Evolutionary conservation across 176 grass and related monocot species (phyloP).

Genomic region (Hsuehochloa calcarea): DNA sequence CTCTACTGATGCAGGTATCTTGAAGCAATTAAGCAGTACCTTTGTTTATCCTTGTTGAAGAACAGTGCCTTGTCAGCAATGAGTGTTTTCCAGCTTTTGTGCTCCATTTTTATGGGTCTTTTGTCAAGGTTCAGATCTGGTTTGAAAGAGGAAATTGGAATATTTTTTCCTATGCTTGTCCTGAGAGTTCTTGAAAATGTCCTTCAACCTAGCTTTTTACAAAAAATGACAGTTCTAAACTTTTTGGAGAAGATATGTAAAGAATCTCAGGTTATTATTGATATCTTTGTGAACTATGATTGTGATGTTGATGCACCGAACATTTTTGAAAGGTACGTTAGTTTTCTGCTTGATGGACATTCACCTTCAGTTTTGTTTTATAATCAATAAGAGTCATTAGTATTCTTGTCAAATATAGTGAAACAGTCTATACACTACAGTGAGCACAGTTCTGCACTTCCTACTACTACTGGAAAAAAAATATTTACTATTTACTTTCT

Average conservation of each 20-base stretch:
- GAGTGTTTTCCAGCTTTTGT: conserved; percentile 93
- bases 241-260: conserved; percentile 84
- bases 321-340: conserved; percentile 88
- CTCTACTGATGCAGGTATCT: conserved; percentile 69
- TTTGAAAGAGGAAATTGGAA: conserved; percentile 96
- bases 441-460: conserved; percentile 8
- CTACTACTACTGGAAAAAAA: background rate
- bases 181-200: conserved; percentile 94
- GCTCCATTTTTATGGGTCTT: conserved; percentile 85
- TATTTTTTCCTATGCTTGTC: conserved; percentile 99
- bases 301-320: conserved; percentile 97
- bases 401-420: conserved; percentile 12
- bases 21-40: conserved; percentile 90
- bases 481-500: conserved; percentile 17
- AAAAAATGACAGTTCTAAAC: conserved; percentile 96
- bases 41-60: conserved; percentile 97
- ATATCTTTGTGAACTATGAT: conserved; percentile 99
- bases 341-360: conserved; percentile 3
- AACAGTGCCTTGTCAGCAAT: conserved; percentile 91
- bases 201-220: conserved; percentile 89
- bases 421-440: background rate
- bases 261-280: conserved; percentile 82
- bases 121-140: conserved; percentile 81
- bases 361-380: background rate
- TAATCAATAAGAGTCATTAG: background rate